Base-by-base conservation (phyloP, 345 rosid genomes). In the Bruguiera parviflora region DNA sequence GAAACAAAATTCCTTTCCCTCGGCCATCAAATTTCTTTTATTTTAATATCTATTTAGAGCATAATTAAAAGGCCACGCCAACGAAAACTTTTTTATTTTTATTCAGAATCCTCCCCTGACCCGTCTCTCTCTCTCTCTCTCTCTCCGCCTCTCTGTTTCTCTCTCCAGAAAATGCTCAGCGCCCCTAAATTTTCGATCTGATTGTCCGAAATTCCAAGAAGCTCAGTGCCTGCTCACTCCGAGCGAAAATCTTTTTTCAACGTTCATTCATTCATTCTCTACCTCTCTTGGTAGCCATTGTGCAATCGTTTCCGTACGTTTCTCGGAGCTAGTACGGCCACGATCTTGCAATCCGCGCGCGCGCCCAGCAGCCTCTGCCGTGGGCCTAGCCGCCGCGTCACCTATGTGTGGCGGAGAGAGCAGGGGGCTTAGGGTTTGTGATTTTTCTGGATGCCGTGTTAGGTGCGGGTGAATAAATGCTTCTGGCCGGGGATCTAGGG, bases 401-500 rank as follows among this genome's bases (percentile, higher is more conserved):
- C 84, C 85, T 84, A 82, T 88, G 90, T 71, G 83, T 77, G 66
- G 73, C 71, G 79, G 63, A 70, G 76, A 64, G 70, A 77, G 75
- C 72, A 64, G 80, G 85, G 80, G 84, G 74, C 56, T 52, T 72
- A 20, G 73, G 79, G 75, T 61, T 79, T 53, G 71, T 71, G 35
- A 75, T 71, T 64, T 72, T 64, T 61, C 80, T 80, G 75, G 84
- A 77, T 79, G 83, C 15, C 71, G 75, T 78, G 73, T 71, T 73
- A 72, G 64, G 68, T 65, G 77, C 72, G 58, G 79, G 74, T 31
- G 87, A 80, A 84, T 95, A 92, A 83, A 96, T 96, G 99, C 92
- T 74, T 73, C 80, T 87, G 61, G 63, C 76, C 49, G 84, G 75
- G 89, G 94, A 90, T 95, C 92, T 92, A 84, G 96, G 96, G 93